A percentile compares a stretch with the other conserved stretches of the same genome.
Evolutionary conservation across 345 rosid genomes (phyloP).

Genomic region (Ricinus communis): DNA sequence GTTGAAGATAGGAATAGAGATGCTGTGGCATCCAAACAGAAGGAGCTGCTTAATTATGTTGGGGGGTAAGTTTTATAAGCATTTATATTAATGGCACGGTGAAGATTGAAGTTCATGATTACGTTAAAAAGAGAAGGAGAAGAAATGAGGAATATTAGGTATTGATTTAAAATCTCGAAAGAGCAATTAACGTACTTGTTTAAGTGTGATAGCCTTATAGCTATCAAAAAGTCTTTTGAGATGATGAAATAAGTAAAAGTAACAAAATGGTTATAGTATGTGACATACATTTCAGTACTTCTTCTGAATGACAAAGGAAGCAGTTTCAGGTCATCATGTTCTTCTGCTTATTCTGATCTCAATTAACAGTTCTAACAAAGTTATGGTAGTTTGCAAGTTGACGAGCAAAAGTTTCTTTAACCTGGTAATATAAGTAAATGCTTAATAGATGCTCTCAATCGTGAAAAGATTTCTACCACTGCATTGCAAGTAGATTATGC

Average conservation of each 20-base stretch:
- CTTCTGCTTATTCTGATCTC: neutral
- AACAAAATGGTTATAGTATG: neutral
- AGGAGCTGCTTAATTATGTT: constrained; percentile 82
- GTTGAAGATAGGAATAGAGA: constrained; percentile 90
- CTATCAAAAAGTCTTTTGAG: neutral
- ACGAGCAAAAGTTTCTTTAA: neutral
- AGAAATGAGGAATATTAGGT: neutral
- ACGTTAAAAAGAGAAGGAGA: neutral
- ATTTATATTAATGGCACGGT: neutral
- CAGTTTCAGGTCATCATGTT: neutral
- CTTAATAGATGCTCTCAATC: neutral
- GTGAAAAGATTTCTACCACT: neutral
- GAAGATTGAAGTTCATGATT: neutral
- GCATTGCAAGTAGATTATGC: neutral
- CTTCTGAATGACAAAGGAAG: neutral
- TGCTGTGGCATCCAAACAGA: constrained; percentile 85
- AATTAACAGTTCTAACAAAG: neutral
- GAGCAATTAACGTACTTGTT: neutral
- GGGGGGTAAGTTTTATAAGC: constrained; percentile 61
- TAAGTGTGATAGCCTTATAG: neutral
- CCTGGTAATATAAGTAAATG: neutral
- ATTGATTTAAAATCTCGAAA: neutral
- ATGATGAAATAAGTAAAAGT: neutral
- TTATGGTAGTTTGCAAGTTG: neutral
- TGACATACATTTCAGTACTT: neutral